phyloP scores from a whole-genome alignment of 176 grass and related monocot species.

The Canna indica region DNA sequence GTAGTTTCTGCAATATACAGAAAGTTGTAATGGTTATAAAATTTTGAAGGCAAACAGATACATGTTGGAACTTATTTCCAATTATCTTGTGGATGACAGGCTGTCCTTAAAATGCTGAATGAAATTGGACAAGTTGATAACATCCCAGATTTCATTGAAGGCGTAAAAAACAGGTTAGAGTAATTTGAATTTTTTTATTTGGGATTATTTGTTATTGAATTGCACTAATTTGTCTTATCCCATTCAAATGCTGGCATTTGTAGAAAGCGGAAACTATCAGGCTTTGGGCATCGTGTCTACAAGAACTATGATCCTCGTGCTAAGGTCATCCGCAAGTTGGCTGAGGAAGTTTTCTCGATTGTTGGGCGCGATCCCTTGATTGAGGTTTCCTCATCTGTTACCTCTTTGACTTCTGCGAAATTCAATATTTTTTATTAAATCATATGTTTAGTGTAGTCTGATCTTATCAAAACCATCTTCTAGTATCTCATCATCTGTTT shows the following conservation, averaged over 20 bases:
- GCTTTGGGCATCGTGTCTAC: conserved; percentile 93
- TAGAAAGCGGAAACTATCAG: conserved; percentile 95
- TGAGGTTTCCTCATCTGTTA: conserved; percentile 39
- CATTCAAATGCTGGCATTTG: conserved; percentile 1
- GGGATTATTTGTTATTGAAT: neutral
- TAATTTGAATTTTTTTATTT: too few relatives aligned
- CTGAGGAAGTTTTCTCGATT: conserved; percentile 95
- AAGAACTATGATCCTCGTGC: conserved; percentile 98
- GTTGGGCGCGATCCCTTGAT: conserved; percentile 91
- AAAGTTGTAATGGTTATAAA: neutral
- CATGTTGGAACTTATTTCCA: neutral
- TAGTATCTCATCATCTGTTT: too few relatives aligned
- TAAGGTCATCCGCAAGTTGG: conserved; percentile 87
- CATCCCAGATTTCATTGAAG: conserved; percentile 87
- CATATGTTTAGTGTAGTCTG: neutral
- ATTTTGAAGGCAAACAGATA: neutral
- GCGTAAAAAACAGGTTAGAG: conserved; percentile 91
- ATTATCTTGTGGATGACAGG: conserved; percentile 39
- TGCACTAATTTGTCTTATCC: neutral
- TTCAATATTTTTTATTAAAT: neutral
- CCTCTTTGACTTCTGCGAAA: neutral
- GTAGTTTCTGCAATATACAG: neutral
- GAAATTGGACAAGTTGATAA: conserved; percentile 88
- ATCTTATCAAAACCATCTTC: too few relatives aligned
- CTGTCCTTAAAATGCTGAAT: conserved; percentile 95